These are phyloP conservation scores for Didymosphaeria variabile DNA, from an alignment of 2,329 filamentous ascomycete genomes.

Conservation along the genomic window DNA sequence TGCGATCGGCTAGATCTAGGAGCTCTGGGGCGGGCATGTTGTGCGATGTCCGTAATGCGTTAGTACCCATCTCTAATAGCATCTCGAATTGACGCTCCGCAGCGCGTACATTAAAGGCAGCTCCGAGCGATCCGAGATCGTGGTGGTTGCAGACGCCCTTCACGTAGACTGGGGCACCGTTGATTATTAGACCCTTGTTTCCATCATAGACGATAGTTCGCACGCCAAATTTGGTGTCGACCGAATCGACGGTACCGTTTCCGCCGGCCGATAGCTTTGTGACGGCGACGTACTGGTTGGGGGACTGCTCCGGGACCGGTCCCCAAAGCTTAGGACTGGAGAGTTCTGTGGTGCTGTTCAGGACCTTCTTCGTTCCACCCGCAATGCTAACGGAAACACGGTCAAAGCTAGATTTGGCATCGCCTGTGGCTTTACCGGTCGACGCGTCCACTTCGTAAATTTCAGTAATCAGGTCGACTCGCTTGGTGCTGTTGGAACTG, in stretches of 20 bases:
- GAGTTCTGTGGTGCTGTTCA: constrained; percentile 50
- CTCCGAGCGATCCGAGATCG: constrained; percentile 60
- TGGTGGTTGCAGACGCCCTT: constrained; percentile 63
- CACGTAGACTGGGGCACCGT: constrained; percentile 56
- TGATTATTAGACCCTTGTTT: constrained; percentile 57
- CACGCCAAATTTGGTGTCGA: constrained; percentile 62
- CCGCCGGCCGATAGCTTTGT: constrained; percentile 48
- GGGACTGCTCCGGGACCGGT: constrained; percentile 56
- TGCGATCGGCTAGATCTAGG: constrained; percentile 59
- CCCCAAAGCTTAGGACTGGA: constrained; percentile 59
- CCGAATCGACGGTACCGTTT: constrained; percentile 51
- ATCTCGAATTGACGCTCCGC: constrained; percentile 60
- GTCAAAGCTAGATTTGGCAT: constrained; percentile 47
- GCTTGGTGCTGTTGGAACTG: constrained; percentile 40
- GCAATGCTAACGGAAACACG: constrained; percentile 36
- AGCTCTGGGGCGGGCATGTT: constrained; percentile 63
- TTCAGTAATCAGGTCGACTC: constrained; percentile 54
- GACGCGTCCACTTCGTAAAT: constrained; percentile 51
- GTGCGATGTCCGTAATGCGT: constrained; percentile 62
- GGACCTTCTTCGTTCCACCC: constrained; percentile 41
- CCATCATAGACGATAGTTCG: constrained; percentile 54
- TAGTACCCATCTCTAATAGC: constrained; percentile 61
- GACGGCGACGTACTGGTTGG: constrained; percentile 60
- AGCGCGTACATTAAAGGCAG: constrained; percentile 61
- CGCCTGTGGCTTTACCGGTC: constrained; percentile 31